phyloP scores from a whole-genome alignment of 2,329 filamentous ascomycete genomes.

The Cercospora sp. region DNA sequence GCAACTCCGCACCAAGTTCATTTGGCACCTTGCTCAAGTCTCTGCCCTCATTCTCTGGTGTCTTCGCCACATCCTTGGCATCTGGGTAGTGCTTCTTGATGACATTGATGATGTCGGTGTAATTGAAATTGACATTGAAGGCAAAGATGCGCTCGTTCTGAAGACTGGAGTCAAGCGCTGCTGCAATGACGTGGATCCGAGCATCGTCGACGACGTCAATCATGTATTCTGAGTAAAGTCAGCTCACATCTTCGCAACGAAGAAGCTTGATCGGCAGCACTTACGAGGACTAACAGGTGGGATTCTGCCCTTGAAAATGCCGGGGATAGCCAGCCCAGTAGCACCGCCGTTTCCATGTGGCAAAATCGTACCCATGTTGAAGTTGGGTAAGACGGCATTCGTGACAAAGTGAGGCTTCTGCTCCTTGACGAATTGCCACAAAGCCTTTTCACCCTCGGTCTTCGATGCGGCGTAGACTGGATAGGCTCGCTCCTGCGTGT shows the following conservation, averaged over 20 bases:
- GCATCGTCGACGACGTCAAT: conserved; percentile 54
- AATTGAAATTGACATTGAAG: conserved; percentile 52
- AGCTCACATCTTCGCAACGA: conserved; percentile 21
- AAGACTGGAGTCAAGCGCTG: conserved; percentile 49
- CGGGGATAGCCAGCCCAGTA: conserved; percentile 18
- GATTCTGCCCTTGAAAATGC: conserved; percentile 27
- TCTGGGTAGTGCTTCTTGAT: conserved; percentile 45
- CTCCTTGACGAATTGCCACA: conserved; percentile 51
- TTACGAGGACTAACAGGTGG: conserved; percentile 24
- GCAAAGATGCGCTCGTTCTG: conserved; percentile 56
- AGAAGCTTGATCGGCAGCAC: not conserved
- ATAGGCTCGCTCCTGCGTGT: conserved; percentile 29
- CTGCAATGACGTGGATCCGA: conserved; percentile 55
- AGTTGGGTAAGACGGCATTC: conserved; percentile 42
- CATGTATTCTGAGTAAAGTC: conserved; percentile 35
- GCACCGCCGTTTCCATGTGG: conserved; percentile 21
- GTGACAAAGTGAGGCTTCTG: conserved; percentile 49
- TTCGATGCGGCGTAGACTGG: conserved; percentile 52
- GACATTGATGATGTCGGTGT: conserved; percentile 47
- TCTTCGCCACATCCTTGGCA: conserved; percentile 29
- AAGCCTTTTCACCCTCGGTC: conserved; percentile 48
- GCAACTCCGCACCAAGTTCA: conserved; percentile 31
- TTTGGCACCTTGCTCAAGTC: conserved; percentile 35
- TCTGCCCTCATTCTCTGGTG: conserved; percentile 24
- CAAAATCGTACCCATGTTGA: conserved; percentile 31